A percentile compares a stretch with the other conserved stretches of the same genome.
Evolutionary conservation across 192 early-diverging fungal species (phyloP).

Genomic region (Backusella liffmaniae): DNA sequence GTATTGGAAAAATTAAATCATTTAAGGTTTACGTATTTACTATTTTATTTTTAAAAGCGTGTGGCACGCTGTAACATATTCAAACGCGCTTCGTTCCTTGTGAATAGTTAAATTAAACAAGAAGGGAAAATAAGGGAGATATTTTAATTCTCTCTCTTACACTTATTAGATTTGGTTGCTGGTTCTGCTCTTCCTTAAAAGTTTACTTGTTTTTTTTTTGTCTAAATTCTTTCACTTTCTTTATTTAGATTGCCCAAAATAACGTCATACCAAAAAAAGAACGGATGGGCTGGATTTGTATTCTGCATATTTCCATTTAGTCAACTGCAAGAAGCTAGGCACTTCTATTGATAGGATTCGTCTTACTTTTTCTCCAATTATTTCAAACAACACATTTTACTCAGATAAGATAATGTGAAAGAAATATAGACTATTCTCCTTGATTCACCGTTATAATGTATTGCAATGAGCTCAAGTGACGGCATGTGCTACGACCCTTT

Average conservation of each 20-base stretch:
- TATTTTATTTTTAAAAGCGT: slow-evolving; percentile 1
- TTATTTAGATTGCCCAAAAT: neutral
- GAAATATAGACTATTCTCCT: neutral
- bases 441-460: neutral
- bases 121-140: neutral
- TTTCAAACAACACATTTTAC: neutral
- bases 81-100: neutral
- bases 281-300: neutral
- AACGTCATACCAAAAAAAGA: neutral
- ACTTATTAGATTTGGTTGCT: neutral
- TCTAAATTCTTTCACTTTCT: slow-evolving; percentile 3
- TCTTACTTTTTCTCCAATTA: neutral
- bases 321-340: neutral
- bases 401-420: neutral
- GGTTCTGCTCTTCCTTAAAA: neutral
- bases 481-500: neutral
- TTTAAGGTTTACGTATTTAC: neutral
- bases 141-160: neutral
- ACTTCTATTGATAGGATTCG: neutral
- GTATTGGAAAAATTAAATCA: neutral
- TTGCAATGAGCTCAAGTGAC: neutral
- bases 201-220: neutral
- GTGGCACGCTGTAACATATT: neutral
- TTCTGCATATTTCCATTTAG: neutral
- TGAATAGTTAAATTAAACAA: neutral